A percentile compares a stretch with the other conserved stretches of the same genome.
These are phyloP conservation scores for Sporothrix euskadiensis DNA, from an alignment of 2,329 filamentous ascomycete species.

Conservation along the genomic window DNA sequence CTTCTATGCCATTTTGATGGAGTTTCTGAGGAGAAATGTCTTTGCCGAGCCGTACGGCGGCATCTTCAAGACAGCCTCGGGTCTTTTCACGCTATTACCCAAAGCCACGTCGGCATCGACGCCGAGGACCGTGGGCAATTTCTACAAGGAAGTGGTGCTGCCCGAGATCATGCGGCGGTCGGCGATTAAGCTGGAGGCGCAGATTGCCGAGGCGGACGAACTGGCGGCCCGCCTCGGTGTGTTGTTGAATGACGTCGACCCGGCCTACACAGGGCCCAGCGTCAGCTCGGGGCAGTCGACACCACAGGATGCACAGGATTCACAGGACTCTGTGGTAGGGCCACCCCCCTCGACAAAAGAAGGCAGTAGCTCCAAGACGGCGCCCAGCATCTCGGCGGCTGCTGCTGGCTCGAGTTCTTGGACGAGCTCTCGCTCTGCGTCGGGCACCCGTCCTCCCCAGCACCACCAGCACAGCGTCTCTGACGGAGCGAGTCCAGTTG, in stretches of 20 bases:
- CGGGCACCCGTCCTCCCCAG: too few species aligned
- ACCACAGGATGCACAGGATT: too few species aligned
- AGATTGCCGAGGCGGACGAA: not conserved
- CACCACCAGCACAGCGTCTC: not conserved
- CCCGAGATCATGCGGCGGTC: too few species aligned
- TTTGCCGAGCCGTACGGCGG: slow-evolving; percentile 11
- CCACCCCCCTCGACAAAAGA: too few species aligned
- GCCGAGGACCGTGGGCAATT: too few species aligned
- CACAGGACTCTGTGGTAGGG: too few species aligned
- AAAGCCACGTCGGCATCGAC: not conserved
- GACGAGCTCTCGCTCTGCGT: too few species aligned
- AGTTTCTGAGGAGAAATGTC: not conserved
- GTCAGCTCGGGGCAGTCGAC: not conserved
- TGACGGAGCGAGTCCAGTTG: not conserved
- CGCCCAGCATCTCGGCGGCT: not conserved
- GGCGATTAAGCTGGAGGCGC: not conserved
- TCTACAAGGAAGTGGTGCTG: too few species aligned
- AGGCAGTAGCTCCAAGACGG: not conserved
- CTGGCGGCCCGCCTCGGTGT: not conserved
- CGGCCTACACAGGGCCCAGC: not conserved
- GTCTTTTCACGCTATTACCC: not conserved
- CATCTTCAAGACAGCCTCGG: not conserved
- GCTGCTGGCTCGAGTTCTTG: too few species aligned
- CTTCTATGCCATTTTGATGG: slow-evolving; percentile 16
- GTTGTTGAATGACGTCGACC: not conserved